Base-by-base conservation (phyloP, 768 basidiomycete species). In the Amanita subjunquillea region DNA sequence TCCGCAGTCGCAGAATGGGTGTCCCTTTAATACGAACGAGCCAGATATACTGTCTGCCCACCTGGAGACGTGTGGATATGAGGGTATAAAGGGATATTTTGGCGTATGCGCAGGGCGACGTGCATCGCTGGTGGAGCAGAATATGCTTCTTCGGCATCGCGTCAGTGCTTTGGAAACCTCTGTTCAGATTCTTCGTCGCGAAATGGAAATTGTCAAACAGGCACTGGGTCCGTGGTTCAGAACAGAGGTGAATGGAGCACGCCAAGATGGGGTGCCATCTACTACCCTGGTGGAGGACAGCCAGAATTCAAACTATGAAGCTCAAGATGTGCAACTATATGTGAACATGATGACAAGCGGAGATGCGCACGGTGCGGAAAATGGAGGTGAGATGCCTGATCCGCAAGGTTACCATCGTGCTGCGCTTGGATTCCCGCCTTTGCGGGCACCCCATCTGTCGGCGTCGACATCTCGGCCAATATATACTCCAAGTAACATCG, bases 11-110 rank as follows among this genome's bases (percentile, higher is more conserved):
- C 27, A 25, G 30, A 53, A 53, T 22, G 52, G 52, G 32, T 53
- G 43, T 44, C 44, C 44, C 56, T 82, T 58, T 50, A 64, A 12
- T 80, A 85, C 49, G 65, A 65, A 32, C 51, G 65, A 2, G 60
- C 75, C 54, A 83, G 83, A 27, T 82, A 83, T 62, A 58, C 69
- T 46, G 22, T 45, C 17, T 29, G 36, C n/a, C 12, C 51, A 46
- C 7, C n/a, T 29, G 12, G 23, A 7, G 17, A 56, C 66, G 0
- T 85, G 84, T 59, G 64, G 80, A 6, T 85, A 83, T 59, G 80
- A 83, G 60, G 69, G 70, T 3, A 70, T 86, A 58, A 79, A 79
- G 59, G 80, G 76, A 30, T 83, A 83, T 63, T 74, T 85, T n/a
- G 30, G n/a, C 17, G 29, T 45, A 6, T 45, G 76, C 56, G 65